These are phyloP conservation scores for Myriangium duriaei DNA, from an alignment of 2,329 filamentous ascomycete genomes.

Conservation along the genomic window DNA sequence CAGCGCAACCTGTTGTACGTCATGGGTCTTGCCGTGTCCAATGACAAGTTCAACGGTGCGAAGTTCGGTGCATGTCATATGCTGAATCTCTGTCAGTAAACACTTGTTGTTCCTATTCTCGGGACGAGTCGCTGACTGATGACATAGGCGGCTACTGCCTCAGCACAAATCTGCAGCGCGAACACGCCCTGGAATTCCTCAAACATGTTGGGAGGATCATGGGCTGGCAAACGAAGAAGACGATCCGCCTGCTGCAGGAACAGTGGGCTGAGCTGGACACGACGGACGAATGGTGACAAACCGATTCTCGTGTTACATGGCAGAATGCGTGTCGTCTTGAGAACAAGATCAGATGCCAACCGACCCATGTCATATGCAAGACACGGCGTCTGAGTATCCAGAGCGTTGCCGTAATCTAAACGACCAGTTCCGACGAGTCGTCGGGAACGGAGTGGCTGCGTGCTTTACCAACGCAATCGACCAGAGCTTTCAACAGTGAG, in stretches of 20 bases:
- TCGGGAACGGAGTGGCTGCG: too few species aligned
- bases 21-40: slow-evolving; percentile 15
- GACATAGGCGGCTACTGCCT: slow-evolving; percentile 14
- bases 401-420: too few species aligned
- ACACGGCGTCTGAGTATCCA: too few species aligned
- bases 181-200: slow-evolving; percentile 13
- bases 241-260: slow-evolving; percentile 12
- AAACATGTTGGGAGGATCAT: slow-evolving; percentile 12
- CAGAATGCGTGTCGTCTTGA: too few species aligned
- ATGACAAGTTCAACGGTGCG: slow-evolving; percentile 16
- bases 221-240: slow-evolving; percentile 14
- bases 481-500: too few species aligned
- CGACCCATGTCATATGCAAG: too few species aligned
- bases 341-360: too few species aligned
- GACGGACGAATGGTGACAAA: not conserved
- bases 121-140: not conserved
- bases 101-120: not conserved
- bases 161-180: slow-evolving; percentile 13
- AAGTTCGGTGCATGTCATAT: slow-evolving; percentile 17
- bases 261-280: slow-evolving; percentile 17
- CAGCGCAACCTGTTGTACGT: slow-evolving; percentile 13
- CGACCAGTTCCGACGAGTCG: too few species aligned
- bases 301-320: too few species aligned
- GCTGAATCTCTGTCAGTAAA: slow-evolving; percentile 12
- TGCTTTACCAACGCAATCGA: too few species aligned